Conservation (phyloP, 805 yeast species). For the Lachancea dasiensis region DNA sequence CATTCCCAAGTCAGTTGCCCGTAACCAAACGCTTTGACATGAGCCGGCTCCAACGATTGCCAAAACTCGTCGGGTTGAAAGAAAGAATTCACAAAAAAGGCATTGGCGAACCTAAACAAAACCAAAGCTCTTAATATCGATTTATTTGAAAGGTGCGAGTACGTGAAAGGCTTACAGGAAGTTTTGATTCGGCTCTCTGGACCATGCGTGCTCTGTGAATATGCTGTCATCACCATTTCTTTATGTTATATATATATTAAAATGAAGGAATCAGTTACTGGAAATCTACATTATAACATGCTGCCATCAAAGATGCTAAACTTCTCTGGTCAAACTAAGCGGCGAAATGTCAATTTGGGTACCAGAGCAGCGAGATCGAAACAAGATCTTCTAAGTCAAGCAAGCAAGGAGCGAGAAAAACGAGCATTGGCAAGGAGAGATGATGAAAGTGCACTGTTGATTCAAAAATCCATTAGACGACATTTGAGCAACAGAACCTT, state of each 20-base stretch:
- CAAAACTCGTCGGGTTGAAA: constrained; percentile 96
- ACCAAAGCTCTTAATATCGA: constrained; percentile 15
- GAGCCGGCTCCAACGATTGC: constrained; percentile 93
- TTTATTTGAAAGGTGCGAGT: not conserved
- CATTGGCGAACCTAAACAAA: constrained; percentile 51
- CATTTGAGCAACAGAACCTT: constrained; percentile 31
- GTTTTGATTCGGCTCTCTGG: too few relatives aligned
- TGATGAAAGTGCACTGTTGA: constrained; percentile 41
- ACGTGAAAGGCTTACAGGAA: too few relatives aligned
- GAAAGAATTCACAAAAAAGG: constrained; percentile 60
- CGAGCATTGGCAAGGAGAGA: constrained; percentile 52
- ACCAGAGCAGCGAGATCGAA: constrained; percentile 37
- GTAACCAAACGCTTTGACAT: constrained; percentile 60
- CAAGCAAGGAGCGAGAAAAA: constrained; percentile 58
- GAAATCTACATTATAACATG: not conserved
- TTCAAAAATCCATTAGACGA: constrained; percentile 47
- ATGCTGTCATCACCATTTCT: not conserved
- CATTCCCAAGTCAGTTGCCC: constrained; percentile 96
- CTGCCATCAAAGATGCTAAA: constrained; percentile 36
- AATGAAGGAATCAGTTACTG: too few relatives aligned
- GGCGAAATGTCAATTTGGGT: constrained; percentile 56
- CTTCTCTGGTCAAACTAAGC: constrained; percentile 61
- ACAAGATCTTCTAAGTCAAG: constrained; percentile 49
- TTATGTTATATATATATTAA: not conserved
- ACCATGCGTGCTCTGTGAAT: not conserved